Evolutionary conservation across 768 basidiomycete genomes (phyloP).

Genomic region (Lentinula lateritia): DNA sequence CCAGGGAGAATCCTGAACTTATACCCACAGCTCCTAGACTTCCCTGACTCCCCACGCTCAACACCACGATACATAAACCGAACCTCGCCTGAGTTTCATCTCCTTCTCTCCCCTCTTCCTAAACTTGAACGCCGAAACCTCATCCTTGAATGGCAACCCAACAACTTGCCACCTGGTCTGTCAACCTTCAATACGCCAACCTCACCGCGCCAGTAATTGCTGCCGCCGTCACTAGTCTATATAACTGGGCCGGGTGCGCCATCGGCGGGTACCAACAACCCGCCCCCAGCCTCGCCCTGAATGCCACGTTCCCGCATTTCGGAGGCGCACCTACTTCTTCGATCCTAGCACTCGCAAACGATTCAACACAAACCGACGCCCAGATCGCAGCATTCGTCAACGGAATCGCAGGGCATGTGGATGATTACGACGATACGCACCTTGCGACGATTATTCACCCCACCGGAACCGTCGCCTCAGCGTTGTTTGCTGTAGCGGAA

Average conservation of each 20-base stretch:
- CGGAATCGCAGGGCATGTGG: conserved; percentile 18
- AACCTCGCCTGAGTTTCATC: not conserved
- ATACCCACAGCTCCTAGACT: too few species aligned
- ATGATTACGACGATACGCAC: conserved; percentile 21
- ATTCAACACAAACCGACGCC: conserved; percentile 12
- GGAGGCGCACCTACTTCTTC: conserved; percentile 14
- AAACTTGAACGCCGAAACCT: too few species aligned
- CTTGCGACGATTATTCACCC: conserved; percentile 19
- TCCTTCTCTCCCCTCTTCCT: not conserved
- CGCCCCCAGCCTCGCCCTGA: conserved; percentile 13
- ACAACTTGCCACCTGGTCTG: conserved; percentile 15
- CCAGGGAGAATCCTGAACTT: too few species aligned
- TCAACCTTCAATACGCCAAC: conserved; percentile 13
- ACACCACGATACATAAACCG: not conserved
- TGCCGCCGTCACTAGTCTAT: conserved; percentile 16
- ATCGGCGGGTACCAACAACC: conserved; percentile 16
- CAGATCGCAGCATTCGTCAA: conserved; percentile 17
- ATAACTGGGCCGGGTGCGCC: conserved; percentile 21
- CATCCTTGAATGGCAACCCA: conserved; percentile 14
- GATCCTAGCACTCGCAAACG: conserved; percentile 12
- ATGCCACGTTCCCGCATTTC: conserved; percentile 13
- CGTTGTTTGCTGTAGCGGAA: conserved; percentile 16
- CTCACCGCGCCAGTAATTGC: conserved; percentile 13
- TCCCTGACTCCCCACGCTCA: too few species aligned
- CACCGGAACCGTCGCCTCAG: conserved; percentile 16